phyloP scores from a whole-genome alignment of 805 yeast species.

The Clavispora asparagi region DNA sequence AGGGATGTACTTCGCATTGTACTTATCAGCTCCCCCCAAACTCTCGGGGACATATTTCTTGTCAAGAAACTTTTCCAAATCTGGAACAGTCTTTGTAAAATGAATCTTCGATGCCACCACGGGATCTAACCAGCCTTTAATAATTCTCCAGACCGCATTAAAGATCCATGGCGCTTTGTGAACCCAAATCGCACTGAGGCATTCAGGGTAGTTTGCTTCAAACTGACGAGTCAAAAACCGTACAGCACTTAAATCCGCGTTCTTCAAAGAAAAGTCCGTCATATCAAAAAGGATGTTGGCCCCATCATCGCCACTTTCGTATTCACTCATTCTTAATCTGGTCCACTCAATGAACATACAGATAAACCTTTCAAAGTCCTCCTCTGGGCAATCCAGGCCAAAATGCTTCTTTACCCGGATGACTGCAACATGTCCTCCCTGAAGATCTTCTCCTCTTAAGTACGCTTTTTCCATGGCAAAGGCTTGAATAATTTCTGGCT shows the following conservation, averaged over 20 bases:
- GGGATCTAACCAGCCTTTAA: slow-evolving; percentile 94
- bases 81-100: slow-evolving; percentile 68
- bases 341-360: slow-evolving; percentile 29
- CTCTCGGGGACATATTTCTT: slow-evolving; percentile 56
- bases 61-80: slow-evolving; percentile 61
- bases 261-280: slow-evolving; percentile 78
- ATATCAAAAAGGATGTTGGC: slow-evolving; percentile 77
- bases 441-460: slow-evolving; percentile 12
- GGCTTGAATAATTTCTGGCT: slow-evolving; percentile 14
- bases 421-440: slow-evolving; percentile 13
- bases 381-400: slow-evolving; percentile 20
- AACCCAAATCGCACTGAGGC: slow-evolving; percentile 74
- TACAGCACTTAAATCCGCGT: slow-evolving; percentile 90
- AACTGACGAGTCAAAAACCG: slow-evolving; percentile 84
- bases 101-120: slow-evolving; percentile 88
- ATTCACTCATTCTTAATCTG: slow-evolving; percentile 29
- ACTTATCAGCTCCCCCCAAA: slow-evolving; percentile 69
- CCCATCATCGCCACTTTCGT: slow-evolving; percentile 12
- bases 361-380: slow-evolving; percentile 15
- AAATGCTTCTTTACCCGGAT: slow-evolving; percentile 19
- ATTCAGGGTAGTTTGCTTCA: slow-evolving; percentile 96
- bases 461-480: slow-evolving; percentile 13
- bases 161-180: slow-evolving; percentile 98
- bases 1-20: slow-evolving; percentile 54
- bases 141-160: slow-evolving; percentile 88